Conservation (phyloP, 306 rosid species). For the Acmispon strigosus region DNA sequence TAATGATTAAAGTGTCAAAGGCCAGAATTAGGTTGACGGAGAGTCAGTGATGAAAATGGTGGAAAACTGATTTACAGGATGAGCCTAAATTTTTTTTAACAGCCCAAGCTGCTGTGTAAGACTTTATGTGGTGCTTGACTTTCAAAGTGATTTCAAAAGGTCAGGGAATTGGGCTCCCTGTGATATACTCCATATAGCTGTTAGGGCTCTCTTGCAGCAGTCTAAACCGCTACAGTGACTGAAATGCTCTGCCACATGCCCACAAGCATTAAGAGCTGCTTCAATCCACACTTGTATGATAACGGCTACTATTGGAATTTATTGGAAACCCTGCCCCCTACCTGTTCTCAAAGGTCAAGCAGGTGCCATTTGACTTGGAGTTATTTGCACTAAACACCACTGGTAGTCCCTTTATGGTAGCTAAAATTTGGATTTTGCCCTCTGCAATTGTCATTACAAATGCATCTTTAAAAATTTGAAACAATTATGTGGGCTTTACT, state of each 20-base stretch:
- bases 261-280: background rate
- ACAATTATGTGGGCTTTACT: background rate
- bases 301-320: background rate
- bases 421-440: slow-evolving; percentile 6
- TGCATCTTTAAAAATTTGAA: background rate
- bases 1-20: background rate
- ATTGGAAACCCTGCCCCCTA: background rate
- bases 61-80: background rate
- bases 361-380: background rate
- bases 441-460: background rate
- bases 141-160: background rate
- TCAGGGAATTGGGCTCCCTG: background rate
- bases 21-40: background rate
- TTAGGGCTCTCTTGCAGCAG: background rate
- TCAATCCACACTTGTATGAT: background rate
- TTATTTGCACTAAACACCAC: background rate
- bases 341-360: background rate
- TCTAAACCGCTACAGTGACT: background rate
- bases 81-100: background rate
- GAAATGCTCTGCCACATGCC: background rate
- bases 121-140: background rate
- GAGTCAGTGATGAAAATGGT: background rate
- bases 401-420: background rate
- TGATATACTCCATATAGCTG: background rate
- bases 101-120: background rate